phyloP scores from a whole-genome alignment of 805 yeast genomes.

The Wickerhamiella kazuoi region DNA sequence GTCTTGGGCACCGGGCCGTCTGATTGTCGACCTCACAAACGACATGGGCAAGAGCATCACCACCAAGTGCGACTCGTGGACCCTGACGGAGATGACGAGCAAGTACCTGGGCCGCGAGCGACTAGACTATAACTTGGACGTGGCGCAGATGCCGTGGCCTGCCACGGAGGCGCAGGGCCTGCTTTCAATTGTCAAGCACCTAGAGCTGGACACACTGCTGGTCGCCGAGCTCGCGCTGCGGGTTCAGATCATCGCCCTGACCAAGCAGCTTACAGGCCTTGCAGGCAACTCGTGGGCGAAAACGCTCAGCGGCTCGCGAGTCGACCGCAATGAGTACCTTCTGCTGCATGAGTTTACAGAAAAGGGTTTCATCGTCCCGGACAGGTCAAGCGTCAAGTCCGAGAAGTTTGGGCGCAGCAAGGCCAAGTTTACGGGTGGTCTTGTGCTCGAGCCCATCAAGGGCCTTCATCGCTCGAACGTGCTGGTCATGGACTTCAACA shows the following conservation, averaged over 20 bases:
- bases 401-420: conserved; percentile 36
- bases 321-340: conserved; percentile 89
- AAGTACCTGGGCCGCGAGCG: conserved; percentile 53
- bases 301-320: conserved; percentile 85
- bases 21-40: conserved; percentile 82
- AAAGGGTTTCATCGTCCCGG: conserved; percentile 73
- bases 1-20: conserved; percentile 67
- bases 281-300: conserved; percentile 98
- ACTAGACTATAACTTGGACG: conserved; percentile 46
- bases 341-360: conserved; percentile 77
- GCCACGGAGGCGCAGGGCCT: conserved; percentile 46
- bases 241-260: conserved; percentile 69
- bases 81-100: conserved; percentile 74
- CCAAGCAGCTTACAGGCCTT: conserved; percentile 76
- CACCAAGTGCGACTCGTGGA: conserved; percentile 87
- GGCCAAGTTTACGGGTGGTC: conserved; percentile 77
- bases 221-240: conserved; percentile 65
- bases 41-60: conserved; percentile 90
- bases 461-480: conserved; percentile 81
- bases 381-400: conserved; percentile 24
- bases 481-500: conserved; percentile 94
- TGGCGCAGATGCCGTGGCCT: conserved; percentile 34
- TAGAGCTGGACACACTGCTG: conserved; percentile 44
- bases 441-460: conserved; percentile 91
- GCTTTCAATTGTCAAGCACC: conserved; percentile 53